Percentiles rank a stretch among this genome's conserved stretches.
phyloP scores from a whole-genome alignment of 2,329 filamentous ascomycete genomes.

The Neofusicoccum cordaticola region DNA sequence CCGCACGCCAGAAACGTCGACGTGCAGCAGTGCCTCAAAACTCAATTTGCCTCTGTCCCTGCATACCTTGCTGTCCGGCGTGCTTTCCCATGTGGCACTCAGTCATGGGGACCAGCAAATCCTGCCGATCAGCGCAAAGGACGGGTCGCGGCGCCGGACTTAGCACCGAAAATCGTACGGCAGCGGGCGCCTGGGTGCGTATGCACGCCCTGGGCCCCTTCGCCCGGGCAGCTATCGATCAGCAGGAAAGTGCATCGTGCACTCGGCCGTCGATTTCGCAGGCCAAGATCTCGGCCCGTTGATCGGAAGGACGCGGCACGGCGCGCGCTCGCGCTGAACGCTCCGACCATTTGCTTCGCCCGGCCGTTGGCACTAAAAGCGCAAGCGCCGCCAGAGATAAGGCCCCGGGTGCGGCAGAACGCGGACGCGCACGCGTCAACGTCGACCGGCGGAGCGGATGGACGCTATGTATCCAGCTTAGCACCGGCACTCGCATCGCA shows the following conservation, averaged over 20 bases:
- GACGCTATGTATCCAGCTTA: neutral
- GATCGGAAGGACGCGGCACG: conserved; percentile 1
- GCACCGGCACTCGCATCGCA: neutral
- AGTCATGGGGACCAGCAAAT: too few relatives aligned
- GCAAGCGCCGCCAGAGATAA: neutral
- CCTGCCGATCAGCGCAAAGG: too few relatives aligned
- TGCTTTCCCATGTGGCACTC: too few relatives aligned
- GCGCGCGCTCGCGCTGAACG: neutral
- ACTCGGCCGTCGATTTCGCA: too few relatives aligned
- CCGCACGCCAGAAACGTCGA: too few relatives aligned
- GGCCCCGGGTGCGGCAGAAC: neutral
- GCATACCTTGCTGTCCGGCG: too few relatives aligned
- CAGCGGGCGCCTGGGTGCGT: neutral
- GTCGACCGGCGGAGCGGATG: neutral
- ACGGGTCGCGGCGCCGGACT: too few relatives aligned
- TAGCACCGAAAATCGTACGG: too few relatives aligned
- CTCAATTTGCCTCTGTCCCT: too few relatives aligned
- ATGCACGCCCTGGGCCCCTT: neutral
- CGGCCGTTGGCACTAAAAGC: neutral
- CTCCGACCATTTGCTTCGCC: neutral
- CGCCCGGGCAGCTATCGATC: neutral
- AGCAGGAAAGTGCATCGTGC: neutral
- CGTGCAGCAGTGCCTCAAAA: too few relatives aligned
- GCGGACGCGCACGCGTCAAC: neutral
- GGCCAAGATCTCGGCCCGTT: conserved; percentile 5